Conservation (phyloP, 1,284 basidiomycete species). For the Leccinum colubrinum region DNA sequence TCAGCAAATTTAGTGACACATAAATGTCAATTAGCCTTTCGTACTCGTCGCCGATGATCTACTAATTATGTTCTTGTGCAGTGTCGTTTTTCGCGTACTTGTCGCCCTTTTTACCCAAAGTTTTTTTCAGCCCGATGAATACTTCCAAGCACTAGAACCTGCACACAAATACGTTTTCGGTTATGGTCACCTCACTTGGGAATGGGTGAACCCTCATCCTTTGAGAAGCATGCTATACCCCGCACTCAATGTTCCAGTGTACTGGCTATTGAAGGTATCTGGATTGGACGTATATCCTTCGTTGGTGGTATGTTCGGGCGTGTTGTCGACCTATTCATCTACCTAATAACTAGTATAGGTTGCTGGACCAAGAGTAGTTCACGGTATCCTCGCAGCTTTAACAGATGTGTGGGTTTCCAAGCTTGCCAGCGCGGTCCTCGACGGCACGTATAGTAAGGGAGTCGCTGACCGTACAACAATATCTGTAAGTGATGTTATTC, state of each 20-base stretch:
- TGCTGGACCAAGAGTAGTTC: conserved; percentile 71
- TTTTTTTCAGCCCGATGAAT: conserved; percentile 98
- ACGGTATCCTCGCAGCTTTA: conserved; percentile 76
- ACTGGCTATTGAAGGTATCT: conserved; percentile 62
- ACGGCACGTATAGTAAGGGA: conserved; percentile 44
- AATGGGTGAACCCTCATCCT: conserved; percentile 78
- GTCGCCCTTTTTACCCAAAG: conserved; percentile 76
- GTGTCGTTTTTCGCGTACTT: conserved; percentile 49
- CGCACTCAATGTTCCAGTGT: conserved; percentile 75
- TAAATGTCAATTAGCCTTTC: not conserved
- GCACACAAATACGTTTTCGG: conserved; percentile 90
- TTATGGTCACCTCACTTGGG: conserved; percentile 94
- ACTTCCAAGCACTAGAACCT: conserved; percentile 92
- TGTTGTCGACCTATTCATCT: not conserved
- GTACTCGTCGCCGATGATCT: not conserved
- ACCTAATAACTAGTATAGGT: conserved; percentile 42
- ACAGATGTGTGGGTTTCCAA: conserved; percentile 78
- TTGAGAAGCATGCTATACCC: conserved; percentile 76
- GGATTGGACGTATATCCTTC: conserved; percentile 32
- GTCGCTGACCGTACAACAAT: conserved; percentile 39
- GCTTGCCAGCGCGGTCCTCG: conserved; percentile 61
- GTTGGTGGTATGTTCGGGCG: conserved; percentile 25
- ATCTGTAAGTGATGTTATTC: conserved; percentile 51
- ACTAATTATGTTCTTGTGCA: conserved; percentile 25
- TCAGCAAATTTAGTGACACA: not conserved